Evolutionary conservation across 805 yeast species (phyloP).

Genomic region (Suhomyces sp.): DNA sequence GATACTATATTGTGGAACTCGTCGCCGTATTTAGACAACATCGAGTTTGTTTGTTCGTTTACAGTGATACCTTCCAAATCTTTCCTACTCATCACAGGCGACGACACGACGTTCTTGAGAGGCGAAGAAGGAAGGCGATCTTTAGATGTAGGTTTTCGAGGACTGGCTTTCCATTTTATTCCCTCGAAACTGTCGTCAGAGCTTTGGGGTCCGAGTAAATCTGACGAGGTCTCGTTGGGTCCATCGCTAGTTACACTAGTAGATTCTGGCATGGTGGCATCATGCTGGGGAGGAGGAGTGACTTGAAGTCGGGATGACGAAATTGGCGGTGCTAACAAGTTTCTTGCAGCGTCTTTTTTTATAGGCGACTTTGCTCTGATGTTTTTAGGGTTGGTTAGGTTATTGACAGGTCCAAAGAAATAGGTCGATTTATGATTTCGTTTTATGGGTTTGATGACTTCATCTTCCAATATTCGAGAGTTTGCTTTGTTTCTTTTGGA

Average conservation of each 20-base stretch:
- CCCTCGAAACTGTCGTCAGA: slow-evolving; percentile 46
- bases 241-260: background rate
- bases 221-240: background rate
- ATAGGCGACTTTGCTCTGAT: background rate
- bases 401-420: slow-evolving; percentile 35
- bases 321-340: background rate
- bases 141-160: slow-evolving; percentile 4
- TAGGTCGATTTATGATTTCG: slow-evolving; percentile 27
- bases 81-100: background rate
- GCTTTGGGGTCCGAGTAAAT: slow-evolving; percentile 10
- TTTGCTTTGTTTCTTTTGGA: slow-evolving; percentile 1
- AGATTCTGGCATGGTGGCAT: background rate
- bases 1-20: slow-evolving; percentile 28
- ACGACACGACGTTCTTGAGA: slow-evolving; percentile 2
- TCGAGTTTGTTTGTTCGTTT: slow-evolving; percentile 34
- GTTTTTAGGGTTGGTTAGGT: slow-evolving; percentile 11
- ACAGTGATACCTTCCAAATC: slow-evolving; percentile 9
- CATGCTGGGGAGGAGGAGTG: background rate
- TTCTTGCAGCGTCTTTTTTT: background rate
- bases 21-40: slow-evolving; percentile 43
- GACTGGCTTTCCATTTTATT: slow-evolving; percentile 26
- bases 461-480: background rate
- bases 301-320: background rate
- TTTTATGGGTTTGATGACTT: slow-evolving; percentile 9
- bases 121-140: slow-evolving; percentile 10